These are phyloP conservation scores for Phialophora expanda DNA, from an alignment of 2,329 filamentous ascomycete species.

Conservation along the genomic window DNA sequence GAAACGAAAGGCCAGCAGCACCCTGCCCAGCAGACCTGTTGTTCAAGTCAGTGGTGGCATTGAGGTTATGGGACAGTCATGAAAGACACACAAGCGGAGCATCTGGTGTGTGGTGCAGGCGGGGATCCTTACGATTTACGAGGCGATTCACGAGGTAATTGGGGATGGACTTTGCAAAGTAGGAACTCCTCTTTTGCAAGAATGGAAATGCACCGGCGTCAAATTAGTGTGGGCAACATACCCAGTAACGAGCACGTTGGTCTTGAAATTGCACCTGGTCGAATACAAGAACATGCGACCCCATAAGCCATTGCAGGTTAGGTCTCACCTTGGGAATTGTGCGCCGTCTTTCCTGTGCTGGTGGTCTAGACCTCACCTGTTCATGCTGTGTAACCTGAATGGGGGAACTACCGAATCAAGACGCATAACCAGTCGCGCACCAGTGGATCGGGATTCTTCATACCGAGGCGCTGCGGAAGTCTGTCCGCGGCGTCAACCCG, in stretches of 20 bases:
- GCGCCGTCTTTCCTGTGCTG: not conserved
- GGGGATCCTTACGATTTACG: slow-evolving; percentile 1
- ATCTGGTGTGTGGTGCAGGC: not conserved
- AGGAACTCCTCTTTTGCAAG: not conserved
- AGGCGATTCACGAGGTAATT: not conserved
- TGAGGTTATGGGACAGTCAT: slow-evolving; percentile 34
- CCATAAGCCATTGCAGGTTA: not conserved
- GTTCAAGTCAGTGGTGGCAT: slow-evolving; percentile 32
- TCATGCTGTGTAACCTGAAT: slow-evolving; percentile 10
- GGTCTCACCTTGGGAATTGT: not conserved
- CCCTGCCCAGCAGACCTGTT: slow-evolving; percentile 36
- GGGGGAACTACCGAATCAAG: slow-evolving; percentile 3
- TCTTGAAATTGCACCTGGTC: not conserved
- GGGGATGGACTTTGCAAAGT: not conserved
- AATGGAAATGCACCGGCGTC: not conserved
- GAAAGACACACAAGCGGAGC: not conserved
- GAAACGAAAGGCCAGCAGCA: slow-evolving; percentile 40
- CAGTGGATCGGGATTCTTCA: not conserved
- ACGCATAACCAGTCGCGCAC: not conserved
- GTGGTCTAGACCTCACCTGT: slow-evolving; percentile 1
- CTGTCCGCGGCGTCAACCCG: not conserved
- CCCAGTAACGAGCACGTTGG: not conserved
- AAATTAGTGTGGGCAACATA: not conserved
- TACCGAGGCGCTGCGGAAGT: not conserved
- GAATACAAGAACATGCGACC: not conserved